A percentile compares a stretch with the other conserved stretches of the same genome.
phyloP scores from a whole-genome alignment of 805 yeast genomes.

The Ogataea trehaloabstinens region DNA sequence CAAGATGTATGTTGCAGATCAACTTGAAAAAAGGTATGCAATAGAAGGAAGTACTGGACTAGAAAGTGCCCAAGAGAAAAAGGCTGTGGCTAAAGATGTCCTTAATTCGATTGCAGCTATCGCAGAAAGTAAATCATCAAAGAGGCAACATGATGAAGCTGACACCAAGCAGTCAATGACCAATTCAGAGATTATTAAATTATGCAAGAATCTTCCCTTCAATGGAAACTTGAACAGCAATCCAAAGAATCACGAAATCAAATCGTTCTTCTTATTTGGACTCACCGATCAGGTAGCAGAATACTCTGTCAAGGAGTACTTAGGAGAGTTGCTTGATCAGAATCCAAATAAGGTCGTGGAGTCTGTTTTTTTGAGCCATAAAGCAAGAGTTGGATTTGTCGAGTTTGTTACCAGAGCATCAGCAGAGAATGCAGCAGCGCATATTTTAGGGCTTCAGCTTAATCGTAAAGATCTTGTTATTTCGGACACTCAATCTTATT shows the following conservation, averaged over 20 bases:
- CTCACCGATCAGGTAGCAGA: slow-evolving; percentile 65
- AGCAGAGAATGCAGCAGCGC: slow-evolving; percentile 47
- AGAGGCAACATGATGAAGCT: slow-evolving; percentile 14
- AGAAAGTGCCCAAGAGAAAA: slow-evolving; percentile 19
- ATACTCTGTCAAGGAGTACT: slow-evolving; percentile 51
- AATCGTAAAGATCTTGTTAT: slow-evolving; percentile 1
- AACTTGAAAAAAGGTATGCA: slow-evolving; percentile 35
- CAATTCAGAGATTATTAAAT: slow-evolving; percentile 46
- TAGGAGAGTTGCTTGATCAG: slow-evolving; percentile 32
- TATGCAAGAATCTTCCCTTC: slow-evolving; percentile 64
- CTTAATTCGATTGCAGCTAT: slow-evolving; percentile 28
- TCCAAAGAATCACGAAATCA: slow-evolving; percentile 40
- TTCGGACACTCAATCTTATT: slow-evolving; percentile 2
- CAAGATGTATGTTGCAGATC: slow-evolving; percentile 54
- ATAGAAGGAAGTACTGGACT: slow-evolving; percentile 24
- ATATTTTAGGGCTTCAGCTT: slow-evolving; percentile 12
- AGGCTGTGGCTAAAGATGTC: slow-evolving; percentile 46
- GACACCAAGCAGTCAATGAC: slow-evolving; percentile 16
- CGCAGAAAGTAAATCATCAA: slow-evolving; percentile 4
- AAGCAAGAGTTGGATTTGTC: slow-evolving; percentile 63
- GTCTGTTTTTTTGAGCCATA: slow-evolving; percentile 50
- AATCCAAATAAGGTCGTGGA: slow-evolving; percentile 36
- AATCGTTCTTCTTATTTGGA: slow-evolving; percentile 74
- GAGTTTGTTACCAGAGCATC: slow-evolving; percentile 46
- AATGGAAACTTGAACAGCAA: slow-evolving; percentile 48